phyloP scores from a whole-genome alignment of 176 grass and related monocot species.

The Phyllostachys edulis region DNA sequence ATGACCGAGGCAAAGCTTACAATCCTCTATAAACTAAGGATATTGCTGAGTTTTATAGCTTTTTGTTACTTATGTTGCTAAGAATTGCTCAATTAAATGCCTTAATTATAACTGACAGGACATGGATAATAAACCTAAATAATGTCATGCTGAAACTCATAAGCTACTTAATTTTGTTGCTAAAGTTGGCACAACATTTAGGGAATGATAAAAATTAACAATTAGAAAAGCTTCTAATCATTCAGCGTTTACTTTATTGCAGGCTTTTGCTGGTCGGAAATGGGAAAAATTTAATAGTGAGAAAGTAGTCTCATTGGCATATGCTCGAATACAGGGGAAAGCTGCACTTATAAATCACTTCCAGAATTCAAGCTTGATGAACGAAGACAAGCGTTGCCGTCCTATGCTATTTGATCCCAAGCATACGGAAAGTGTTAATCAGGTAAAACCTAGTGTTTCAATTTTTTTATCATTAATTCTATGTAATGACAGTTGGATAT shows the following conservation, averaged over 20 bases:
- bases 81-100: background rate
- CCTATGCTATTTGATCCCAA: constrained; percentile 46
- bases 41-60: background rate
- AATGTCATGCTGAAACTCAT: background rate
- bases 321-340: constrained; percentile 55
- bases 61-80: background rate
- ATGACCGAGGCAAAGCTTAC: background rate
- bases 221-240: background rate
- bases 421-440: constrained; percentile 8
- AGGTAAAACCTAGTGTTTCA: constrained; percentile 19
- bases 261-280: constrained; percentile 48
- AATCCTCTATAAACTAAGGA: background rate
- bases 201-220: background rate
- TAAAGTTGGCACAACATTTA: background rate
- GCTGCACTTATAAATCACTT: constrained; percentile 38
- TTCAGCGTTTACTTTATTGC: background rate
- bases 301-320: constrained; percentile 50
- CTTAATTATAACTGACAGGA: background rate
- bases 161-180: background rate
- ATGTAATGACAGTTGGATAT: background rate
- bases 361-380: constrained; percentile 46
- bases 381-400: constrained; percentile 44
- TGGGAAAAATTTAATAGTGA: constrained; percentile 52
- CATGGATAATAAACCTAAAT: background rate
- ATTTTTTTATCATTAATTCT: background rate